Conservation (phyloP, 371 early-diverging fungal species). For the Gilbertella persicaria region DNA sequence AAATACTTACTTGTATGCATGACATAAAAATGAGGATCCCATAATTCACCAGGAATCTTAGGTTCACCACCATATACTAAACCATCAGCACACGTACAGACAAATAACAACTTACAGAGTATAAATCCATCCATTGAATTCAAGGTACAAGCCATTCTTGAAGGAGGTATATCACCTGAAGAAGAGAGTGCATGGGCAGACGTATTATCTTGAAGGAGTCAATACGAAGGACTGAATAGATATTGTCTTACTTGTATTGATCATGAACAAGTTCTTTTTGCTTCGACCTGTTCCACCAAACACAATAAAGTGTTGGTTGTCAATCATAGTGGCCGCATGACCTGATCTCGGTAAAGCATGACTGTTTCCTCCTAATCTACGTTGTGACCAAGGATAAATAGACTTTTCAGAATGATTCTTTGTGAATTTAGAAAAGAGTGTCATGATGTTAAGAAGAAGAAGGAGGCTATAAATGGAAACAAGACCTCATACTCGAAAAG, state of each 20-base stretch:
- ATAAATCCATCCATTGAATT: constrained; percentile 21
- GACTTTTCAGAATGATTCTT: constrained; percentile 22
- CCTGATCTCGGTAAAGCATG: constrained; percentile 48
- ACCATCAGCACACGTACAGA: neutral
- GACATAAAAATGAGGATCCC: constrained; percentile 33
- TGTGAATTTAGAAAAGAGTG: constrained; percentile 33
- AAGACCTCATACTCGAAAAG: no score
- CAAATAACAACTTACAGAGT: constrained; percentile 21
- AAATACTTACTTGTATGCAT: constrained; percentile 25
- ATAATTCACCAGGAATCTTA: constrained; percentile 14
- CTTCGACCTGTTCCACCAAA: constrained; percentile 49
- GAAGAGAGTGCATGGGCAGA: constrained; percentile 19
- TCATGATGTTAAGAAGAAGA: constrained; percentile 17
- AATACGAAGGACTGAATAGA: neutral
- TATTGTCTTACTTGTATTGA: constrained; percentile 47
- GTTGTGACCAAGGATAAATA: constrained; percentile 36
- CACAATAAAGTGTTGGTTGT: constrained; percentile 45
- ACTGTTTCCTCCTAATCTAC: constrained; percentile 20
- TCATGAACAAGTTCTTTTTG: constrained; percentile 48
- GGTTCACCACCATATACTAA: constrained; percentile 37
- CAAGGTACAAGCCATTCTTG: constrained; percentile 20
- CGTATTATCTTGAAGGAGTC: constrained; percentile 16
- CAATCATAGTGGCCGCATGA: constrained; percentile 48
- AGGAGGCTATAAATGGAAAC: no score
- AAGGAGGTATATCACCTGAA: constrained; percentile 30